A percentile compares a stretch with the other conserved stretches of the same genome.
Conservation (phyloP, 73 alveolate genomes). For the Durusdinium trenchii region DNA sequence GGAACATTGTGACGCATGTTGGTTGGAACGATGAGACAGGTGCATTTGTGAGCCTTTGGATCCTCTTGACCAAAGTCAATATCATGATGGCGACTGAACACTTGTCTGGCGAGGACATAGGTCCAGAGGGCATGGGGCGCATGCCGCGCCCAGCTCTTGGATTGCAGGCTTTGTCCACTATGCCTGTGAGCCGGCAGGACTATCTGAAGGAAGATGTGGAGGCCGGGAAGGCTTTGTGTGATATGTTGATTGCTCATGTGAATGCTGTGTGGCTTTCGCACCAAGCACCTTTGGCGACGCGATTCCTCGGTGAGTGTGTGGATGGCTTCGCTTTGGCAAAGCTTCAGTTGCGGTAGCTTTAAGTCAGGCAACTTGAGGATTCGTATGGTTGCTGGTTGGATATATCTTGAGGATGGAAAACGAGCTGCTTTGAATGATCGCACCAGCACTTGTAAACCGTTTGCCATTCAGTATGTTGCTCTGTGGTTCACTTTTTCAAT, state of each 20-base stretch:
- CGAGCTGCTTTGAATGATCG: too few relatives aligned
- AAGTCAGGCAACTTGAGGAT: background rate
- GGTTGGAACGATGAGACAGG: background rate
- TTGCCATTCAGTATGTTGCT: background rate
- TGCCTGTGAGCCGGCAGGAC: background rate
- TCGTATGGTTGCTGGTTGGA: background rate
- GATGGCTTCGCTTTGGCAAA: background rate
- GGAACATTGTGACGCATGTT: background rate
- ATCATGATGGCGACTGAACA: background rate
- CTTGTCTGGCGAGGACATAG: background rate
- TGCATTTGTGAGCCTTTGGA: background rate
- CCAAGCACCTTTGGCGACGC: background rate
- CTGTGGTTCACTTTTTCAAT: background rate
- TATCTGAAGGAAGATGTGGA: background rate
- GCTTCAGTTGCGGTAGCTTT: background rate
- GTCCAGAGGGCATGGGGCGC: background rate
- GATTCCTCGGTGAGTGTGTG: background rate
- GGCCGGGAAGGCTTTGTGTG: background rate
- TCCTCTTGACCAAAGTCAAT: background rate
- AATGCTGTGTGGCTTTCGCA: background rate
- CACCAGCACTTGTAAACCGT: too few relatives aligned
- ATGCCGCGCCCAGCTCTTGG: background rate
- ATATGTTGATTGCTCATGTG: background rate
- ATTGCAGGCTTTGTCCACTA: background rate
- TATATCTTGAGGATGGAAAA: background rate